Evolutionary conservation across 768 basidiomycete species (phyloP).

Genomic region (Cantharellus cinnabarinus): DNA sequence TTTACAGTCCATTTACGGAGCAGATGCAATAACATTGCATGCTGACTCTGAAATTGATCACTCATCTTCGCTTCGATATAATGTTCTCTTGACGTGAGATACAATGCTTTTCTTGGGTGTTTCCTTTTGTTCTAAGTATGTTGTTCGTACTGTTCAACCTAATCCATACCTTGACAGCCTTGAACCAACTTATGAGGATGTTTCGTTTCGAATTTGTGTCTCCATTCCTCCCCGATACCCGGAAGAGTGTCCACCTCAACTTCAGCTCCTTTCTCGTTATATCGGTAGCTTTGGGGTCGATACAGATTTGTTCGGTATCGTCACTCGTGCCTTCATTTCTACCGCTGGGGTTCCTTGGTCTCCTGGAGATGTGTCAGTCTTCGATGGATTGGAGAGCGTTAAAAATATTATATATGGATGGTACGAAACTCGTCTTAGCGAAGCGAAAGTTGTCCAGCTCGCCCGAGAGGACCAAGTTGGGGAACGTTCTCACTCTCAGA

Average conservation of each 20-base stretch:
- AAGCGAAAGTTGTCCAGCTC: constrained; percentile 33
- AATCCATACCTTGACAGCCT: constrained; percentile 15
- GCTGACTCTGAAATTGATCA: too few species aligned
- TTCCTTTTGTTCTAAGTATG: too few species aligned
- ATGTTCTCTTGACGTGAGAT: too few species aligned
- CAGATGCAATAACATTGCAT: constrained; percentile 25
- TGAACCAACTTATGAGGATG: constrained; percentile 28
- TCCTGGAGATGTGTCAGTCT: constrained; percentile 56
- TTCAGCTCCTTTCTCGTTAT: constrained; percentile 72
- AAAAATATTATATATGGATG: constrained; percentile 44
- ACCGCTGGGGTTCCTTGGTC: constrained; percentile 50
- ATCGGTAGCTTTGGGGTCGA: constrained; percentile 62
- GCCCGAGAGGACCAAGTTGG: constrained; percentile 28
- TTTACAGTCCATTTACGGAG: constrained; percentile 68
- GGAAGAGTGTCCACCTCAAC: constrained; percentile 38
- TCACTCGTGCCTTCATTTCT: constrained; percentile 68
- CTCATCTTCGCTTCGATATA: too few species aligned
- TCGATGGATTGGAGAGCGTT: constrained; percentile 66
- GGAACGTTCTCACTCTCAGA: not conserved
- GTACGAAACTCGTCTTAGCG: constrained; percentile 47
- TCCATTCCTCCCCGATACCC: constrained; percentile 40
- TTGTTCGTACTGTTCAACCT: too few species aligned
- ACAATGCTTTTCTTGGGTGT: too few species aligned
- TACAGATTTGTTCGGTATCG: constrained; percentile 48
- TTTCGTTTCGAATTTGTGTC: constrained; percentile 20